These are phyloP conservation scores for Noccaea caerulescens DNA, from an alignment of 345 rosid genomes.

Conservation along the genomic window DNA sequence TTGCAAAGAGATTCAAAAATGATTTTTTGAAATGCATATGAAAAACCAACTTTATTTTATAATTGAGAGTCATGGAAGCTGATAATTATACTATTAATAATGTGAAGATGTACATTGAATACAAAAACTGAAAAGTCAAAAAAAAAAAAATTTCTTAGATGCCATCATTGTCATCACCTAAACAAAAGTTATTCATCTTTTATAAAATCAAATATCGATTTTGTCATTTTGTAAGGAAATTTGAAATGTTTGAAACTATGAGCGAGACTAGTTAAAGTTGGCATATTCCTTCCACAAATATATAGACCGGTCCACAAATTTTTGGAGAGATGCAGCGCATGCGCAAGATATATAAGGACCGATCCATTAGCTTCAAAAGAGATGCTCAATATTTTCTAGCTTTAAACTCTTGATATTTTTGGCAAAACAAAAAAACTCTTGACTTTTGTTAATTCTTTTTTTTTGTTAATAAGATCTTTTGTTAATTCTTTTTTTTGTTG, in stretches of 20 bases:
- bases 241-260: conserved; percentile 1
- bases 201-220: too few species aligned
- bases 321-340: conserved; percentile 21
- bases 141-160: too few species aligned
- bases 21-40: too few species aligned
- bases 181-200: too few species aligned
- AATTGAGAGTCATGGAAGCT: too few species aligned
- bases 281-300: conserved; percentile 23
- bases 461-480: not conserved
- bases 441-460: not conserved
- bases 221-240: not conserved
- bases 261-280: conserved; percentile 14
- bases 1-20: too few species aligned
- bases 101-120: too few species aligned
- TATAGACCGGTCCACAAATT: conserved; percentile 30
- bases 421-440: not conserved
- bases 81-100: too few species aligned
- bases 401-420: not conserved
- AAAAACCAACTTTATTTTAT: too few species aligned
- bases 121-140: too few species aligned
- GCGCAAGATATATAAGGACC: conserved; percentile 19
- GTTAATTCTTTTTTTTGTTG: not conserved
- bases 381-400: conserved; percentile 10
- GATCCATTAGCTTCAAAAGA: conserved; percentile 9
- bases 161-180: too few species aligned